phyloP scores from a whole-genome alignment of 495 filamentous ascomycete species.

The Cercophora sp. region DNA sequence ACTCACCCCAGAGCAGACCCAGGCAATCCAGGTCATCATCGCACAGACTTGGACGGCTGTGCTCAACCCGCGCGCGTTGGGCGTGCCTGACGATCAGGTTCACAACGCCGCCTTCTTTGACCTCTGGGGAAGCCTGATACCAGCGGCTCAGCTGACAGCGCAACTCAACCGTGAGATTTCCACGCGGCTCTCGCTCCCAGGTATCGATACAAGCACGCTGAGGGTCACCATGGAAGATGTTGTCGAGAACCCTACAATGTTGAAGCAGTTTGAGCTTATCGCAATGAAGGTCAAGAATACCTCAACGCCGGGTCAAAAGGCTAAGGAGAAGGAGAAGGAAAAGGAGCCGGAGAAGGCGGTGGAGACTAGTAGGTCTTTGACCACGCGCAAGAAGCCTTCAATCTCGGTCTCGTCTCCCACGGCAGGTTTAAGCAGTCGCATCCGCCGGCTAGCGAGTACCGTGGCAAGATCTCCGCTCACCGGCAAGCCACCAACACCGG shows the following conservation, averaged over 20 bases:
- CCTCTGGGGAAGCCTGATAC: slow-evolving; percentile 45
- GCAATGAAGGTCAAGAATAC: slow-evolving; percentile 34
- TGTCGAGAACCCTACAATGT: slow-evolving; percentile 45
- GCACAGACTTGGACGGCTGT: slow-evolving; percentile 37
- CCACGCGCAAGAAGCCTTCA: slow-evolving; percentile 24
- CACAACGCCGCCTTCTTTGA: slow-evolving; percentile 47
- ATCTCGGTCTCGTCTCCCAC: slow-evolving; percentile 21
- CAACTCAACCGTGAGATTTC: slow-evolving; percentile 40
- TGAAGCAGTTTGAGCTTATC: slow-evolving; percentile 45
- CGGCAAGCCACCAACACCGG: neutral
- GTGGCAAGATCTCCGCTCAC: slow-evolving; percentile 19
- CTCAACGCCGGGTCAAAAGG: slow-evolving; percentile 12
- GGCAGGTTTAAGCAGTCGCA: slow-evolving; percentile 22
- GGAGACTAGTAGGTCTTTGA: neutral
- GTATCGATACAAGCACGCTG: slow-evolving; percentile 16
- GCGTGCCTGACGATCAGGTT: slow-evolving; percentile 37
- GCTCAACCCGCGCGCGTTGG: slow-evolving; percentile 36
- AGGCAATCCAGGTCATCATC: slow-evolving; percentile 33
- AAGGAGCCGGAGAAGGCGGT: slow-evolving; percentile 17
- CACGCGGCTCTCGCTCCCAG: slow-evolving; percentile 18
- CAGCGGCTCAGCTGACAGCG: slow-evolving; percentile 41
- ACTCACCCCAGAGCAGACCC: slow-evolving; percentile 25
- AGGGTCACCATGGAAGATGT: slow-evolving; percentile 44
- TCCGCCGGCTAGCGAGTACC: slow-evolving; percentile 31
- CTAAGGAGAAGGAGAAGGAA: slow-evolving; percentile 20